Evolutionary conservation across 2,329 filamentous ascomycete species (phyloP), one percentile per base, ranked within the genome.

Genomic region (Aspergillus texensis): DNA sequence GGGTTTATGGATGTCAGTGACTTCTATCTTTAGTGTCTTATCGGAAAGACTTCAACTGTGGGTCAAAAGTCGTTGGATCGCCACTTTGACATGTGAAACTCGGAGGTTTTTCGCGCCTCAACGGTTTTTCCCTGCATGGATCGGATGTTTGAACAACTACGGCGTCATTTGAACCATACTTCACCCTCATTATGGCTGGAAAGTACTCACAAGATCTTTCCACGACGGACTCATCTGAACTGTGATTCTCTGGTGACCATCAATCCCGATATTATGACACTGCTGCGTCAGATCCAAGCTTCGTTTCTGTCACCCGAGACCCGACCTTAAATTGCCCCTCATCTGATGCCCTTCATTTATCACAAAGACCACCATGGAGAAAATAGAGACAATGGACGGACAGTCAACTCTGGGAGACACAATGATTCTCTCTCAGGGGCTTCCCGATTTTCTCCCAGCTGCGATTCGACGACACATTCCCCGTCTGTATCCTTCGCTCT

Each of bases 391-490:
- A 46, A 54, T 61, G 43, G 54, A 67, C 48, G 41, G 58, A 53
- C 24, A 36, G 48, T 4, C 50, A 43, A 21, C 61, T 32, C 12
- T 53, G 32, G 45, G 11, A 11, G 62, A 61, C 46, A 57, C 62
- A 16, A 71, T 73, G 68, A 65, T 71, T 39, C 70, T 70, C 34
- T 61, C 67, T 12, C 62, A 56, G 10, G 63, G 61, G 1, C 54
- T 73, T 8, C 60, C 68, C 2, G 45, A 60, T 12, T 50, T 72
- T 30, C 61, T 69, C 14, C 72, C 73, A 34, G 72, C 70, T 24
- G 71, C 70, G 3, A 68, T 76, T 45, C 70, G 72, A 57, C 71
- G 71, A 48, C 74, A 70, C 19, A 64, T 76, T 11, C 67, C 70
- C 24, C 66, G 68, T 41, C 57, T 74, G 6, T 71, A 71, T 58